Percentiles rank a stretch among this genome's conserved stretches.
These are phyloP conservation scores for Lachancea kluyveri DNA, from an alignment of 805 yeast species.

Conservation along the genomic window DNA sequence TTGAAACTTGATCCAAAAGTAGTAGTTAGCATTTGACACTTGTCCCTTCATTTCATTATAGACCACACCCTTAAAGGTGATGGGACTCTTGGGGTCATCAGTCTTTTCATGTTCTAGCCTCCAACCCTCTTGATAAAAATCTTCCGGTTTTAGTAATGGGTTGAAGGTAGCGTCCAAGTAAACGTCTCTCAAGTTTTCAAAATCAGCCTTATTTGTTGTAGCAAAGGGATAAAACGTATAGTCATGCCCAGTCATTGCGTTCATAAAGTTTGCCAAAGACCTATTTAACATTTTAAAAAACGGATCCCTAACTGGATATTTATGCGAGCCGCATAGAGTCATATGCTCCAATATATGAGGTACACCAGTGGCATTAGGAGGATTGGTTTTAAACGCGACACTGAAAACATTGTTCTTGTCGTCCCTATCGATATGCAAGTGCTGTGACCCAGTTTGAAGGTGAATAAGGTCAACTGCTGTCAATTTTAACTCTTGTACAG, in stretches of 20 bases:
- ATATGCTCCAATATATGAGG: conserved; percentile 97
- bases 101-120: conserved; percentile 71
- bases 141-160: conserved; percentile 72
- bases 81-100: conserved; percentile 50
- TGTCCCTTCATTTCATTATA: conserved; percentile 99
- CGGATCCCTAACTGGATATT: conserved; percentile 93
- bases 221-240: conserved; percentile 95
- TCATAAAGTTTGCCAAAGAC: conserved; percentile 94
- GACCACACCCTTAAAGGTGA: conserved; percentile 89
- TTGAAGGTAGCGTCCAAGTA: conserved; percentile 82
- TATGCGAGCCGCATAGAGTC: conserved; percentile 86
- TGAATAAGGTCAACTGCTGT: conserved; percentile 74
- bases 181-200: conserved; percentile 74
- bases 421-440: conserved; percentile 77
- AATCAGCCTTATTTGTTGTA: conserved; percentile 82
- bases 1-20: conserved; percentile 77
- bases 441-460: conserved; percentile 63
- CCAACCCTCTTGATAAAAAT: conserved; percentile 97
- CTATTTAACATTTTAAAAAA: conserved; percentile 95
- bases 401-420: conserved; percentile 86
- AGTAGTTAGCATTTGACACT: conserved; percentile 79
- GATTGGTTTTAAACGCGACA: conserved; percentile 86
- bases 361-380: conserved; percentile 91
- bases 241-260: conserved; percentile 98
- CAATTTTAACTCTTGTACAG: conserved; percentile 76